Base-by-base conservation (phyloP, 2,329 filamentous ascomycete genomes). In the Colletotrichum limetticola region DNA sequence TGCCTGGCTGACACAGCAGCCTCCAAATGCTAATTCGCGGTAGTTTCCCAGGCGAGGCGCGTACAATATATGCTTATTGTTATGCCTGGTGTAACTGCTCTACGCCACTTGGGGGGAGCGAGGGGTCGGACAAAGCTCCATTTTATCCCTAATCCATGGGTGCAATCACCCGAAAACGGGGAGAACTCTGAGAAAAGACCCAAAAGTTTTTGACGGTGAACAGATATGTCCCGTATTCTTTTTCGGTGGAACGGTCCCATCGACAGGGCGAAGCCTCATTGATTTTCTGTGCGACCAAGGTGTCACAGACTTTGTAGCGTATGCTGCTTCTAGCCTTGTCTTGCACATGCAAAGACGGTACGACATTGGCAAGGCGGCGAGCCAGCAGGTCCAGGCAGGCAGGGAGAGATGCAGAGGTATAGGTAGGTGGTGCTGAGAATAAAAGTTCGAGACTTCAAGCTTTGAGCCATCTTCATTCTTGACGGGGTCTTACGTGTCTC, bases 161-260 rank as follows among this genome's bases (percentile, higher is more conserved):
- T 32, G 63, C 22, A 66, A 57, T 57, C 63, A 57, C n/a, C 52
- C 52, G 22, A 56, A 16, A 49, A 65, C 42, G 52, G 52, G 57
- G 52, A 66, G 32, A 32, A 32, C 32, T 32, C 9, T 32, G 32
- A 32, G 32, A 32, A 9, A 32, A 32, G 9, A 35, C 16, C 63
- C 63, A 24, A n/a, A 46, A 6, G 16, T 28, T 57, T 16, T 19
- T 19, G 11, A 35, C 19, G 55, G 14, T 26, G 22, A 35, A 16
- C 5, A 42, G 35, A 42, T 37, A 37, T 42, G 14, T 16, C 35
- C 35, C 35, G 35, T 16, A 53, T 35, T 71, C 26, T 69, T 69
- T 32, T 64, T 32, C 32, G n/a, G 53, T 46, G 69, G 58, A n/a
- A 63, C 69, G 26, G n/a, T 14, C 8, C 42, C 42, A 46, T 46